A percentile compares a stretch with the other conserved stretches of the same genome.
Conservation (phyloP, 148 eudicot species). For the Fagopyrum homotropicum region DNA sequence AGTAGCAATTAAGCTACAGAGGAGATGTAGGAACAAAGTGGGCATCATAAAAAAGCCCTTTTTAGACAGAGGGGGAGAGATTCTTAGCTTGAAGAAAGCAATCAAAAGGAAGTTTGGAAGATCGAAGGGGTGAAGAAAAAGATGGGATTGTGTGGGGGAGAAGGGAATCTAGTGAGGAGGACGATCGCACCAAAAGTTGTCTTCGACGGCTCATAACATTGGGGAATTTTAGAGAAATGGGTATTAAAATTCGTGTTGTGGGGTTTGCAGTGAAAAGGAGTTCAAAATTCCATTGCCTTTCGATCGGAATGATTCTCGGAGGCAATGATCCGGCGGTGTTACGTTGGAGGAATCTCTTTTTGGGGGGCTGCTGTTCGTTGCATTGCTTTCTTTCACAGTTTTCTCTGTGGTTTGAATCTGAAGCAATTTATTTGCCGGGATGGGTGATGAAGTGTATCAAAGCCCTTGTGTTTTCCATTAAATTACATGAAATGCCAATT, state of each 20-base stretch:
- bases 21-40: conserved; percentile 22
- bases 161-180: conserved; percentile 48
- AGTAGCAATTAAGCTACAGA: conserved; percentile 22
- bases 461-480: too few species aligned
- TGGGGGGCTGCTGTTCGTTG: background rate
- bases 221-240: background rate
- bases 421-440: conserved; percentile 36
- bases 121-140: conserved; percentile 14
- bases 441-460: too few species aligned
- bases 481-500: too few species aligned
- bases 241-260: background rate
- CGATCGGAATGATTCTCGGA: conserved; percentile 7
- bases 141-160: background rate
- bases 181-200: conserved; percentile 19
- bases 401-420: conserved; percentile 24
- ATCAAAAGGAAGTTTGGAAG: conserved; percentile 32
- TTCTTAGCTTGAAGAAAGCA: conserved; percentile 81
- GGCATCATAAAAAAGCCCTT: conserved; percentile 29
- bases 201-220: conserved; percentile 40
- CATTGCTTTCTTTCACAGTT: too few species aligned
- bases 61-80: conserved; percentile 23
- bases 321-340: conserved; percentile 9
- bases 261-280: conserved; percentile 9
- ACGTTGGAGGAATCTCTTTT: conserved; percentile 15
- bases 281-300: conserved; percentile 3